These are phyloP conservation scores for Verticillium albo-atrum DNA, from an alignment of 2,329 filamentous ascomycete genomes.

Conservation along the genomic window DNA sequence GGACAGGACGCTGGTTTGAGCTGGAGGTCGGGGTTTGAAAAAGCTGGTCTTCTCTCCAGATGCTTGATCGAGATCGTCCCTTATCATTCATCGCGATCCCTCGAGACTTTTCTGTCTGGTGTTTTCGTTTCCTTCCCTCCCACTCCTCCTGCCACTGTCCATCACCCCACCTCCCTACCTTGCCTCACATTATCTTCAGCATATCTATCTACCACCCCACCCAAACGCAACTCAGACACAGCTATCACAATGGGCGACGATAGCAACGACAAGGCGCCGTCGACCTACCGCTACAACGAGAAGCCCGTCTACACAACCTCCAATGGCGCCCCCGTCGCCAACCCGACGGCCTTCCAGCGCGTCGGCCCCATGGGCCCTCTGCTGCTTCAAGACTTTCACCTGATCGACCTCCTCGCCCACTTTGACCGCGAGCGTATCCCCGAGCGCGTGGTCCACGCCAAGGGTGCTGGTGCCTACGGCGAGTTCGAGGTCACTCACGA, in stretches of 20 bases:
- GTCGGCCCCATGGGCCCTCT: conserved; percentile 53
- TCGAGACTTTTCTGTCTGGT: neutral
- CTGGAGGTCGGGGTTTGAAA: neutral
- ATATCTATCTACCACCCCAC: neutral
- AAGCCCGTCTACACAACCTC: conserved; percentile 55
- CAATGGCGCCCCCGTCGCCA: conserved; percentile 53
- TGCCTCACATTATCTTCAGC: neutral
- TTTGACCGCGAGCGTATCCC: conserved; percentile 49
- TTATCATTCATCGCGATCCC: neutral
- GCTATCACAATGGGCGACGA: conserved; percentile 33
- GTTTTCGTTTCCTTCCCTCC: neutral
- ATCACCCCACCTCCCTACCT: too few relatives aligned
- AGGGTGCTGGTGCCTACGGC: conserved; percentile 52
- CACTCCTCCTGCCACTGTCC: neutral
- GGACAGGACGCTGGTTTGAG: neutral
- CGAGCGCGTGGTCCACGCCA: conserved; percentile 53
- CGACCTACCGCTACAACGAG: conserved; percentile 51
- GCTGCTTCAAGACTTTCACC: conserved; percentile 60
- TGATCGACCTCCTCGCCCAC: conserved; percentile 57
- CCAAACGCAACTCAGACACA: neutral
- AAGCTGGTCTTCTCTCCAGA: neutral
- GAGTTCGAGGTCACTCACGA: conserved; percentile 41
- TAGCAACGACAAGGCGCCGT: conserved; percentile 29
- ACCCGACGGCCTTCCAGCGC: conserved; percentile 44
- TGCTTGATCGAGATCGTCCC: neutral